Evolutionary conservation across 2,329 filamentous ascomycete species (phyloP).

Genomic region (Claviceps sorghi): DNA sequence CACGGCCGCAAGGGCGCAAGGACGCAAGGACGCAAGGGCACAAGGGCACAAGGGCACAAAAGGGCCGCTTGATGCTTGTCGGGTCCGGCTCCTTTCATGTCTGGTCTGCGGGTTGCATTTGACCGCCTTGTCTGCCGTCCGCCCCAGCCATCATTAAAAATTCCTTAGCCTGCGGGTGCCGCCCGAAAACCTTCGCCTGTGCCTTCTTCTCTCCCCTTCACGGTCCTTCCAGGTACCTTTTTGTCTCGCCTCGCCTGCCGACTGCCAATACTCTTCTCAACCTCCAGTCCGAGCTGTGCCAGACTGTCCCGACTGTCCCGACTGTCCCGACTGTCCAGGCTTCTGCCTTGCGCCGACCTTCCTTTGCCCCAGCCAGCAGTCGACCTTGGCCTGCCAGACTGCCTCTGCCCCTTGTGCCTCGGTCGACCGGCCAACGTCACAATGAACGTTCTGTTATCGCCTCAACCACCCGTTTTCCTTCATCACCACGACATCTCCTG

Average conservation of each 20-base stretch:
- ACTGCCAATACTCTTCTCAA: background rate
- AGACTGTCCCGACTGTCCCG: too few species aligned
- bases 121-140: background rate
- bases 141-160: background rate
- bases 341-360: background rate
- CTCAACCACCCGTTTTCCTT: constrained; percentile 44
- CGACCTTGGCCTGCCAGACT: background rate
- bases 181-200: background rate
- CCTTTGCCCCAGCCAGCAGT: background rate
- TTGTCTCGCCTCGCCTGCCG: background rate
- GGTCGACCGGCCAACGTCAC: constrained; percentile 12
- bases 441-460: constrained; percentile 50
- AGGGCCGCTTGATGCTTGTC: background rate
- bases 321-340: too few species aligned
- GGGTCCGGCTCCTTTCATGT: too few species aligned
- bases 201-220: background rate
- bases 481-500: constrained; percentile 42
- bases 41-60: background rate
- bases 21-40: too few species aligned
- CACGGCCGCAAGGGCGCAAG: background rate
- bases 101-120: too few species aligned
- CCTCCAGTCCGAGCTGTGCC: too few species aligned
- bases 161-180: background rate
- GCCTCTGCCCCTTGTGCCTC: background rate
- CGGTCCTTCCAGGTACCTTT: background rate